Evolutionary conservation across 306 rosid species (phyloP).

Genomic region (barrel medic (Medicago truncatula)): DNA sequence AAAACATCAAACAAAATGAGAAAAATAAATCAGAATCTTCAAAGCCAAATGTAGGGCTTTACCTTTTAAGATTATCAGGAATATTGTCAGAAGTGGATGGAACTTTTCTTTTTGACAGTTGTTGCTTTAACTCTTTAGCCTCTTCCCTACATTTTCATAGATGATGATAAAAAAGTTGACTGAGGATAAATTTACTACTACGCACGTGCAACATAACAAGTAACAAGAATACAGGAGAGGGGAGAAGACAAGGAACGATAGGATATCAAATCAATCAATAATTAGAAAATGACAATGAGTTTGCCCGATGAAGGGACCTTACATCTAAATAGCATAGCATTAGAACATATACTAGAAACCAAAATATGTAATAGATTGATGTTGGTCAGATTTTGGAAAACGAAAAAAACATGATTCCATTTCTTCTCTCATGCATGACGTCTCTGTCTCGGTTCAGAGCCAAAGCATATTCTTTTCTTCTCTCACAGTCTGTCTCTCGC

Average conservation of each 20-base stretch:
- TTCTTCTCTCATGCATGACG: too few relatives aligned
- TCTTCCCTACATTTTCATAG: constrained; percentile 60
- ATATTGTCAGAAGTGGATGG: constrained; percentile 48
- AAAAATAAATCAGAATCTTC: constrained; percentile 15
- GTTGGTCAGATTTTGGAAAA: too few relatives aligned
- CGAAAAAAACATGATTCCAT: too few relatives aligned
- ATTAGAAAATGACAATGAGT: constrained; percentile 11
- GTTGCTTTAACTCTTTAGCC: constrained; percentile 65
- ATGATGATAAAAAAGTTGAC: constrained; percentile 1
- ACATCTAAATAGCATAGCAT: constrained; percentile 22
- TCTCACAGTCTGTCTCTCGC: too few relatives aligned
- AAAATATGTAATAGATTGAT: neutral
- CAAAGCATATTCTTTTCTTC: too few relatives aligned
- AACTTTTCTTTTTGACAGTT: constrained; percentile 36
- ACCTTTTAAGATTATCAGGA: constrained; percentile 67
- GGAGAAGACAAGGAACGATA: neutral
- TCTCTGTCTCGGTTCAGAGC: too few relatives aligned
- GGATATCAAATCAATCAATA: constrained; percentile 4
- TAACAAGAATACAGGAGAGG: neutral
- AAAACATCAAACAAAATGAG: constrained; percentile 13
- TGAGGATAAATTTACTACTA: neutral
- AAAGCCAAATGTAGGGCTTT: constrained; percentile 17
- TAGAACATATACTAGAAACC: constrained; percentile 12
- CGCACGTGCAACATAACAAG: neutral
- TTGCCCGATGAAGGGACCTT: constrained; percentile 10